Base-by-base conservation (phyloP, 257 asterid genomes). In the Solanum acaule region DNA sequence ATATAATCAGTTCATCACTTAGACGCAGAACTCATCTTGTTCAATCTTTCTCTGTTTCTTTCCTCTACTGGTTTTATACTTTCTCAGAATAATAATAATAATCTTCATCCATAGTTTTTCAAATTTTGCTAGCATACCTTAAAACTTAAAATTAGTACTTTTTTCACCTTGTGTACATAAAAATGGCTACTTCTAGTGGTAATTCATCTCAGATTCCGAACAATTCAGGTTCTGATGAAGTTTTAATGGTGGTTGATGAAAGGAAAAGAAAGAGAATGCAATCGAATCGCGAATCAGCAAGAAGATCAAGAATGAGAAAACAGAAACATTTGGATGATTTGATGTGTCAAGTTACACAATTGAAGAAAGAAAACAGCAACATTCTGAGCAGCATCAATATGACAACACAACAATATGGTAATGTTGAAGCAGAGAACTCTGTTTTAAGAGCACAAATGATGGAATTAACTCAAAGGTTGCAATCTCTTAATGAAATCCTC, bases 41-140 rank as follows among this genome's bases (percentile, higher is more conserved):
- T 86, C 99, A 96, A 87, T 97, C 99, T 86, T 95, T 97, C 90
- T 97, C 99, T 0, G 96, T 97, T 90, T 98, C 93, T 1, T 97
- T 97, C 88, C 98, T 97, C 86, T 96, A 96, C 93, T 96, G 99
- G 99, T 97, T 97, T 91, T 95, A 95, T 91, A 96, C 92, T 61
- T 95, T 95, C 77, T 96, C 99, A 92, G 93, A 88, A 92, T 49
- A n/a, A n/a, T n/a, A n/a, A 13, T 1, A 49, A 52, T 6, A 52
- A 52, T 8, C 40, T 20, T 9, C 11, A 20, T 35, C 82, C 15
- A 20, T 73, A 73, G 79, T 72, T 29, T 71, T 70, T 14, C 20
- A 4, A 9, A 29, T 27, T 29, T 29, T 52, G 63, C 46, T 34
- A 72, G 46, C 25, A 4, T 72, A 72, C 40, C 78, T 13, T 70